Conservation (phyloP, 176 grass and related monocot species). For the Raddia distichophylla region DNA sequence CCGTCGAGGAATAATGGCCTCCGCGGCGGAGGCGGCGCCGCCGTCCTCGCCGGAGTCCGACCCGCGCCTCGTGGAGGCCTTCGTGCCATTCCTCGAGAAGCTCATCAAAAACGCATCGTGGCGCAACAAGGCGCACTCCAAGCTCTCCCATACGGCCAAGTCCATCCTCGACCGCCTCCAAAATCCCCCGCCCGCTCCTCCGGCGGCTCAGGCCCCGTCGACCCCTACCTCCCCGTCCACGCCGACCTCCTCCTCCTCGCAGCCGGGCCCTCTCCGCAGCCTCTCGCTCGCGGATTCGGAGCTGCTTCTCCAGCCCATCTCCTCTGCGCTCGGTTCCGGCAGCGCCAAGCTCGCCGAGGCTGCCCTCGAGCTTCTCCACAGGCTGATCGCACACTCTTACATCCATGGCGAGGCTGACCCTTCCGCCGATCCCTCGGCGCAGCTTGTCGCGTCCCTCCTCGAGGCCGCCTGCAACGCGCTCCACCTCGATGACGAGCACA, state of each 20-base stretch:
- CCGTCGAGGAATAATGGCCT: constrained; percentile 49
- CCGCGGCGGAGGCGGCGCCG: constrained; percentile 38
- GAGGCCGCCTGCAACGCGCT: constrained; percentile 82
- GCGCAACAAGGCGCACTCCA: constrained; percentile 97
- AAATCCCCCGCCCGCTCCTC: constrained; percentile 34
- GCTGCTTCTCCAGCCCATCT: constrained; percentile 65
- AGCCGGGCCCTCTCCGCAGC: constrained; percentile 73
- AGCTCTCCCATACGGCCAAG: constrained; percentile 97
- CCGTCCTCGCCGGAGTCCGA: constrained; percentile 59
- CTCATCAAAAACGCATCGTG: constrained; percentile 91
- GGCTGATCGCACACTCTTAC: constrained; percentile 90
- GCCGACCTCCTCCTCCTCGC: constrained; percentile 75
- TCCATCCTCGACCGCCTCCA: constrained; percentile 85
- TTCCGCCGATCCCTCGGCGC: constrained; percentile 62
- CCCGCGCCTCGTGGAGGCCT: constrained; percentile 65
- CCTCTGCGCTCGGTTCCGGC: constrained; percentile 64
- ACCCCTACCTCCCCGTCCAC: constrained; percentile 63
- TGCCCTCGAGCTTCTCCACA: constrained; percentile 80
- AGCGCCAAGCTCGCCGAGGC: constrained; percentile 78
- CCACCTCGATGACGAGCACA: constrained; percentile 65
- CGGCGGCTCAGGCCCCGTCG: constrained; percentile 38
- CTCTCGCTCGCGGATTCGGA: constrained; percentile 90
- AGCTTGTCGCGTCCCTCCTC: constrained; percentile 70
- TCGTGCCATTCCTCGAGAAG: constrained; percentile 93
- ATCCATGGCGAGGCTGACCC: constrained; percentile 92